Percentiles rank a stretch among this genome's conserved stretches.
These are phyloP conservation scores for Xylaria telfairii DNA, from an alignment of 495 filamentous ascomycete genomes.

Conservation along the genomic window DNA sequence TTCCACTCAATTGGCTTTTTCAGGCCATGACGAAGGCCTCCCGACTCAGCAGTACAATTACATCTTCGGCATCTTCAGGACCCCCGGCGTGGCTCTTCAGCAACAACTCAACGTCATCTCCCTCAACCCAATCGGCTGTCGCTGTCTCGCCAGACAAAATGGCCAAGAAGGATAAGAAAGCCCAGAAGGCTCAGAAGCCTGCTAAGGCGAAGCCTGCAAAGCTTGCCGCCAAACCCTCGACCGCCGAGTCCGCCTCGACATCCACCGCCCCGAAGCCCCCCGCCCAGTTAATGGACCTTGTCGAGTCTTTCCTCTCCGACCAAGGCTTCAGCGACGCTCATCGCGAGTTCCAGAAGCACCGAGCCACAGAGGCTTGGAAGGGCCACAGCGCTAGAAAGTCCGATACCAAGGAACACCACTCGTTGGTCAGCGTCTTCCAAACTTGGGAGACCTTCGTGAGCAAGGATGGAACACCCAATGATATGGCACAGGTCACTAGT, in stretches of 20 bases:
- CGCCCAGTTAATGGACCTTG: slow-evolving; percentile 65
- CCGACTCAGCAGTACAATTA: slow-evolving; percentile 11
- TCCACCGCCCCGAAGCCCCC: slow-evolving; percentile 48
- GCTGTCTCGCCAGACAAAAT: slow-evolving; percentile 30
- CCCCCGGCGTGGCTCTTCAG: slow-evolving; percentile 55
- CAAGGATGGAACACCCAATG: slow-evolving; percentile 39
- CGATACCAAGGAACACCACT: slow-evolving; percentile 42
- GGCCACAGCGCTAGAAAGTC: slow-evolving; percentile 34
- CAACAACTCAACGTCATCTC: slow-evolving; percentile 42
- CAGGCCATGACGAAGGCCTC: slow-evolving; percentile 36
- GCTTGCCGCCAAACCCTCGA: slow-evolving; percentile 6
- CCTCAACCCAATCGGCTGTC: slow-evolving; percentile 20
- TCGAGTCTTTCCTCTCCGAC: slow-evolving; percentile 69
- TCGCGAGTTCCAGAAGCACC: slow-evolving; percentile 65
- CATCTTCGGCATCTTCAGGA: slow-evolving; percentile 26
- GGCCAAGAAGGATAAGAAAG: slow-evolving; percentile 37
- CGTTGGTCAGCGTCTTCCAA: slow-evolving; percentile 51
- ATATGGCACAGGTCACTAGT: slow-evolving; percentile 43
- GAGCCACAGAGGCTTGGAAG: slow-evolving; percentile 53
- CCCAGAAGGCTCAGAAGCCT: slow-evolving; percentile 33
- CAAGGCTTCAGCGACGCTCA: slow-evolving; percentile 67
- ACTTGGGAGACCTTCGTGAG: slow-evolving; percentile 51
- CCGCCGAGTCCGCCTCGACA: slow-evolving; percentile 4
- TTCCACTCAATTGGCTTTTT: slow-evolving; percentile 7
- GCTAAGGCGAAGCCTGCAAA: slow-evolving; percentile 30